Evolutionary conservation across 805 yeast species (phyloP).

Genomic region (Starmerella apicola): DNA sequence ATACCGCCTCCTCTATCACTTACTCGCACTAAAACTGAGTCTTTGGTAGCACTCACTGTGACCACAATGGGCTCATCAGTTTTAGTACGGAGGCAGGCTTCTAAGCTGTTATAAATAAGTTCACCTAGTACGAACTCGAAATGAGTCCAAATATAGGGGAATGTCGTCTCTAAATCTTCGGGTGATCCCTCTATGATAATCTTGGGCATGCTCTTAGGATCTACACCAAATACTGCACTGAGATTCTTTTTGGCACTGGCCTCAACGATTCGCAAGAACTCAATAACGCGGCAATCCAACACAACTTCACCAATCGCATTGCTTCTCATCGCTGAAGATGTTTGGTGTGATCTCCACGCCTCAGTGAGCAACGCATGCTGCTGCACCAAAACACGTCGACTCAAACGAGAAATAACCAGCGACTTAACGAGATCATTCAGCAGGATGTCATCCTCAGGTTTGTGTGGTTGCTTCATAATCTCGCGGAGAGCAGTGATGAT

Average conservation of each 20-base stretch:
- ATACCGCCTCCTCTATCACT: slow-evolving; percentile 91
- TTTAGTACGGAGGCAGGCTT: slow-evolving; percentile 55
- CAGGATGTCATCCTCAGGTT: slow-evolving; percentile 45
- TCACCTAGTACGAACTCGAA: slow-evolving; percentile 80
- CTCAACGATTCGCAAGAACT: slow-evolving; percentile 25
- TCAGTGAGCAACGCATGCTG: slow-evolving; percentile 75
- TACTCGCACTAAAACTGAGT: slow-evolving; percentile 60
- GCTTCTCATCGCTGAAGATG: slow-evolving; percentile 28
- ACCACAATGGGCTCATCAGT: slow-evolving; percentile 50
- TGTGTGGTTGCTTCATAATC: slow-evolving; percentile 32
- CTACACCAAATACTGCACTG: slow-evolving; percentile 19
- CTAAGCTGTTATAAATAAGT: slow-evolving; percentile 70
- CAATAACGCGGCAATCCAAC: slow-evolving; percentile 52
- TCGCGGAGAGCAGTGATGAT: slow-evolving; percentile 89
- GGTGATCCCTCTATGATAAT: slow-evolving; percentile 53
- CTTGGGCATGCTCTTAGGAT: slow-evolving; percentile 47
- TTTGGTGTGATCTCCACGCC: slow-evolving; percentile 37
- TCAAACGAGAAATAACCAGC: slow-evolving; percentile 71
- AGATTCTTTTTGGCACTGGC: slow-evolving; percentile 28
- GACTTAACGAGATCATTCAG: slow-evolving; percentile 66
- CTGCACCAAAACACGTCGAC: slow-evolving; percentile 81
- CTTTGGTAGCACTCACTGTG: slow-evolving; percentile 53
- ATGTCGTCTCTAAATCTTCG: slow-evolving; percentile 37
- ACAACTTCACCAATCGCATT: slow-evolving; percentile 59
- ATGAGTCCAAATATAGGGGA: slow-evolving; percentile 79